phyloP scores from a whole-genome alignment of 306 rosid genomes.

The Glycyrrhiza uralensis region DNA sequence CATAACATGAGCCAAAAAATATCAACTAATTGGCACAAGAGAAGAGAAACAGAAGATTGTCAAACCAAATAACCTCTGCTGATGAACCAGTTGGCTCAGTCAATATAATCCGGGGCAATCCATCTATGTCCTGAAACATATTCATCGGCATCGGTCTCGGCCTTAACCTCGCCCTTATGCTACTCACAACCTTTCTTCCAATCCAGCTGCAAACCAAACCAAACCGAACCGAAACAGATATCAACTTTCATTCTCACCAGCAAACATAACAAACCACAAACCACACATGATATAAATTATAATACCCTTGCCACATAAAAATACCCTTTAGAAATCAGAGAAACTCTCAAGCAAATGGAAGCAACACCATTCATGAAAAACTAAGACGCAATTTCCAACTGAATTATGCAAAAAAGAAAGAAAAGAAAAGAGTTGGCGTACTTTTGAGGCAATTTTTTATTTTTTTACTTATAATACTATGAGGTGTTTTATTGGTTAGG shows the following conservation, averaged over 20 bases:
- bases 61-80: constrained; percentile 52
- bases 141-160: constrained; percentile 47
- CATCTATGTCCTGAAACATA: constrained; percentile 40
- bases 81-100: constrained; percentile 62
- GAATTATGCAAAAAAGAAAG: not conserved
- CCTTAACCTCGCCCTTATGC: constrained; percentile 25
- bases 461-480: not conserved
- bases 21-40: not conserved
- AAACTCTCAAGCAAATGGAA: not conserved
- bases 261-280: not conserved
- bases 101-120: constrained; percentile 49
- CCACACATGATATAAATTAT: no score
- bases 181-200: constrained; percentile 36
- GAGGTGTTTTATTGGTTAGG: not conserved
- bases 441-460: constrained; percentile 23
- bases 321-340: constrained; percentile 16
- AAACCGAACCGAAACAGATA: constrained; percentile 16
- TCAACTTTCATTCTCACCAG: constrained; percentile 21
- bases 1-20: not conserved
- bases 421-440: constrained; percentile 7
- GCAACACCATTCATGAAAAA: not conserved
- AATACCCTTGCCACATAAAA: constrained; percentile 10
- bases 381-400: not conserved
- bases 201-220: constrained; percentile 33
- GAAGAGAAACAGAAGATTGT: not conserved